phyloP scores from a whole-genome alignment of 345 rosid genomes.

The Eutrema yunnanense region DNA sequence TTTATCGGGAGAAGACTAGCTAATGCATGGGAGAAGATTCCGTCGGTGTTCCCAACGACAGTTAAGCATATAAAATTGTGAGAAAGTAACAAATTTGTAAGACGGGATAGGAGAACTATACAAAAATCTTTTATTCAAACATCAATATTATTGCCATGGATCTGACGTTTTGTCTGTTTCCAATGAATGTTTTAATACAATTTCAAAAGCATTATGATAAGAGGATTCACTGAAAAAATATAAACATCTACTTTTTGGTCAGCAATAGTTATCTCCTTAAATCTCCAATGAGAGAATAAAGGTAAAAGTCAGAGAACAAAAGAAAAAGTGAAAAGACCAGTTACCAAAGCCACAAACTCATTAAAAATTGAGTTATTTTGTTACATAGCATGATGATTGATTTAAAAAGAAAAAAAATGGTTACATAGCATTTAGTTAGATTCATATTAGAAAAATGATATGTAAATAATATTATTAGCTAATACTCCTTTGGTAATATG shows the following conservation, averaged over 20 bases:
- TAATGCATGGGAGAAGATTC: slow-evolving; percentile 18
- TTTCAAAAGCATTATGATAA: no score
- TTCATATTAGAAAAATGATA: no score
- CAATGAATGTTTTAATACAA: no score
- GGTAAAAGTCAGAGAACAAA: not conserved
- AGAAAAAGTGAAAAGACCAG: slow-evolving; percentile 16
- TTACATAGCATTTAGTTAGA: not conserved
- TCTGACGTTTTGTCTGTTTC: not conserved
- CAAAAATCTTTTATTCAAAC: not conserved
- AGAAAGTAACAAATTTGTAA: not conserved
- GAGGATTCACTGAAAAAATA: not conserved
- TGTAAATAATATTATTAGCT: not conserved
- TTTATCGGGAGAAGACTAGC: slow-evolving; percentile 10
- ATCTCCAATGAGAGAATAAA: not conserved
- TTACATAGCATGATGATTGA: not conserved
- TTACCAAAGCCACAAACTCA: slow-evolving; percentile 5
- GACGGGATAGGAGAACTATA: not conserved
- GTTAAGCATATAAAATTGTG: not conserved
- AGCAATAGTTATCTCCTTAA: not conserved
- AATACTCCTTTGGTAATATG: no score
- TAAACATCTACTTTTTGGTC: not conserved
- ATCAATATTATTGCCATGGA: not conserved
- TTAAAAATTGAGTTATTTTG: not conserved
- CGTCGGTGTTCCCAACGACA: slow-evolving; percentile 17
- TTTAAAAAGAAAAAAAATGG: no score